Evolutionary conservation across 768 basidiomycete species (phyloP), one percentile per base, ranked within the genome.

Genomic region (Auricularia sp.): DNA sequence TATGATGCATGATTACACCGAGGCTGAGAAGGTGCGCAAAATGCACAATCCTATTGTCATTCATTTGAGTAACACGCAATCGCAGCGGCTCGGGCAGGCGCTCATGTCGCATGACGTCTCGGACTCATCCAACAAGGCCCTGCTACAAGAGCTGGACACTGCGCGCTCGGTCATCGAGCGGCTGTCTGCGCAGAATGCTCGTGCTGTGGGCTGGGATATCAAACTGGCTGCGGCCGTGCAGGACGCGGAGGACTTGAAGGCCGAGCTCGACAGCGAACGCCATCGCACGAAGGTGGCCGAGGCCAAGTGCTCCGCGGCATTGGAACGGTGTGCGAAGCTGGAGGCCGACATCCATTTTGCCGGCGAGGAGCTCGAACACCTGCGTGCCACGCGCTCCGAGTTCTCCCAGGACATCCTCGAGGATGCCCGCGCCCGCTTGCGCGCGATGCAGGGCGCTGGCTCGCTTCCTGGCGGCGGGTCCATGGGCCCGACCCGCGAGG

Each of bases 51-150:
- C 29, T 3, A 29, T 29, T 29, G 29, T 29, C 29, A 10, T 43
- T 42, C 21, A 18, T 12, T 29, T 3, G 8, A 33, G 43, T 58
- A 12, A 35, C 58, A 16, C 18, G n/a, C 39, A 59, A 7, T 12
- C 1, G n/a, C 65, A 94, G 91, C 84, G 87, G 39, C 78, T 93
- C 39, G 86, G 86, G 6, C 88, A 91, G 72, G 87, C 90, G 18
- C 76, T 91, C 18, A 79, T 91, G 53, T 89, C 92, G 71, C 89
- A 83, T 62, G 93, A 96, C 74, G 82, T 91, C 39, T 81, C 86
- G 1, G 93, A 96, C 69, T 79, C 83, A 1, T 88, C 91, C 10
- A 90, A 85, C 70, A 89, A 90, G 72, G 82, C 83, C 5, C 77
- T 90, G 12, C 73, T 89, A 34, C 81, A 85, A 51, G 89, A 93